A percentile compares a stretch with the other conserved stretches of the same genome.
Conservation (phyloP, 306 rosid species). For the Dryas octopetala region DNA sequence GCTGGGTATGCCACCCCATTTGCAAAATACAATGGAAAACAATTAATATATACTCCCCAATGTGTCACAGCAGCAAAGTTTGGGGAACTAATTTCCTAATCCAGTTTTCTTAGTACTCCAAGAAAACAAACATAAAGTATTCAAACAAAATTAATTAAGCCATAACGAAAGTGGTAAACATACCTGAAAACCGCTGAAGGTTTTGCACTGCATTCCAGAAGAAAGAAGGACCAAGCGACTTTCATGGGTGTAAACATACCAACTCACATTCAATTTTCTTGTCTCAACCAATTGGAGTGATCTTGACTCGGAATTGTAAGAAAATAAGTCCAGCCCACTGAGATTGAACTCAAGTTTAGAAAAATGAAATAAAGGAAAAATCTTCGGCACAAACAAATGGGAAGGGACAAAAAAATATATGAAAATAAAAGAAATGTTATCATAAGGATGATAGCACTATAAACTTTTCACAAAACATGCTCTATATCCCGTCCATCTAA, state of each 20-base stretch:
- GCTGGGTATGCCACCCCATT: conserved; percentile 1
- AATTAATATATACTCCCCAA: neutral
- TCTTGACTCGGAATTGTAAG: conserved; percentile 62
- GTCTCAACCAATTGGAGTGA: conserved; percentile 81
- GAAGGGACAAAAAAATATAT: neutral
- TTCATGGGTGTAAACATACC: conserved; percentile 95
- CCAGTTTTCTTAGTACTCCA: neutral
- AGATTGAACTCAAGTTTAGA: conserved; percentile 28
- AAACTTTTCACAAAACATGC: neutral
- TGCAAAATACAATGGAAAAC: neutral
- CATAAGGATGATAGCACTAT: neutral
- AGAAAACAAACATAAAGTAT: neutral
- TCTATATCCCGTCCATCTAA: neutral
- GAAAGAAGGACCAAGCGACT: conserved; percentile 98
- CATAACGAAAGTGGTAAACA: conserved; percentile 18
- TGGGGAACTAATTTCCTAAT: conserved; percentile 2
- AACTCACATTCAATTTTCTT: conserved; percentile 78
- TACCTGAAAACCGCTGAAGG: conserved; percentile 96
- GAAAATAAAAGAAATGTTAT: neutral
- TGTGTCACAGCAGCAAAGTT: neutral
- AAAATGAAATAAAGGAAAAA: neutral
- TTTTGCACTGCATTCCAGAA: conserved; percentile 98
- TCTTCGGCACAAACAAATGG: neutral
- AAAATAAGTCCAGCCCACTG: conserved; percentile 94
- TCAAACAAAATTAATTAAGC: neutral